Evolutionary conservation across 345 rosid genomes (phyloP).

Genomic region (Chamaenerion angustifolium): DNA sequence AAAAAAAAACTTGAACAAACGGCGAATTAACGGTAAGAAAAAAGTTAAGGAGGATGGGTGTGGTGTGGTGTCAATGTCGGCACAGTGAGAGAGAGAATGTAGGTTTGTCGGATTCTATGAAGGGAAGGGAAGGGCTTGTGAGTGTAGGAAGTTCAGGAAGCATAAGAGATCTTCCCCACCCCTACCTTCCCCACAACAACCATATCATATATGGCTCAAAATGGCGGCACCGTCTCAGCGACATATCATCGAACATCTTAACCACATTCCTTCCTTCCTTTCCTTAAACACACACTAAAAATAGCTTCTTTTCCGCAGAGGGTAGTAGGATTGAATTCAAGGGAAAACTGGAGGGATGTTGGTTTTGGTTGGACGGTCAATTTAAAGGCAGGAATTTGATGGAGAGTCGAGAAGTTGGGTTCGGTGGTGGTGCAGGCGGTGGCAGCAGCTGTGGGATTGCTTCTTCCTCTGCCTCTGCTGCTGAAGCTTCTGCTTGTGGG

Average conservation of each 20-base stretch:
- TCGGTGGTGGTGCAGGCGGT: slow-evolving; percentile 11
- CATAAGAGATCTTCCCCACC: neutral
- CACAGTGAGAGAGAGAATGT: neutral
- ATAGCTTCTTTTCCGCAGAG: neutral
- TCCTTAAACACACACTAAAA: neutral
- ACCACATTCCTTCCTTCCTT: neutral
- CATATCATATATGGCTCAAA: slow-evolving; percentile 20
- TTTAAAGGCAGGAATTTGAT: slow-evolving; percentile 1
- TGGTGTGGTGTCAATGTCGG: too few relatives aligned
- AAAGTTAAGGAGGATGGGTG: too few relatives aligned
- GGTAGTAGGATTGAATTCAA: slow-evolving; percentile 5
- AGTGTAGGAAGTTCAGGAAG: neutral
- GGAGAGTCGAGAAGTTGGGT: slow-evolving; percentile 2
- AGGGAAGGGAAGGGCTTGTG: neutral
- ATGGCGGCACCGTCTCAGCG: slow-evolving; percentile 54
- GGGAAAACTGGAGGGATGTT: slow-evolving; percentile 11
- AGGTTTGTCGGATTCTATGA: neutral
- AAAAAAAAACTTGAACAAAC: too few relatives aligned
- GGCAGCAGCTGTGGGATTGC: slow-evolving; percentile 28
- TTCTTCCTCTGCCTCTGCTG: slow-evolving; percentile 1
- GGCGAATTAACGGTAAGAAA: too few relatives aligned
- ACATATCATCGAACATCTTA: neutral
- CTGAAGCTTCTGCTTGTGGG: slow-evolving; percentile 3
- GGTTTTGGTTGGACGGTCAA: slow-evolving; percentile 36
- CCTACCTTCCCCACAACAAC: slow-evolving; percentile 5